Evolutionary conservation across 2,329 filamentous ascomycete genomes (phyloP), one percentile per base, ranked within the genome.

Genomic region (Amauroascus verrucosus): DNA sequence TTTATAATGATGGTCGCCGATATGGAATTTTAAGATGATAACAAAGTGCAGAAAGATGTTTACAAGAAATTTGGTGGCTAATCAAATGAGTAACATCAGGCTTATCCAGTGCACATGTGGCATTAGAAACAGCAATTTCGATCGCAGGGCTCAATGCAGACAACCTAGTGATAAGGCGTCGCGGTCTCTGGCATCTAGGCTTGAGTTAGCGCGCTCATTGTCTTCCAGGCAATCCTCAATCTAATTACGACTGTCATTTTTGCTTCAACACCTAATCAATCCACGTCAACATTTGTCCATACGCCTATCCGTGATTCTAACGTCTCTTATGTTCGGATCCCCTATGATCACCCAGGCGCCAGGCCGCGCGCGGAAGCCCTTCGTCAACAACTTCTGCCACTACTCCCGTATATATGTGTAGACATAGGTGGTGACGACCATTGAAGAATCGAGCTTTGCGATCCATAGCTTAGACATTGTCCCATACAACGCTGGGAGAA

Each of bases 391-490:
- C 82, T 62, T 88, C 81, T 1, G 77, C 78, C 0, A 86, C 73
- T 0, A 81, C 76, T 18, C 77, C 75, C n/a, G n/a, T 55, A 88
- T 85, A 64, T 88, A 88, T 0, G 82, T 86, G 65, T 84, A 86
- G 0, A 76, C 71, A 54, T 85, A 81, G 0, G 80, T 84, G 0
- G 80, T 84, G 16, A 77, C 80, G 1, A 85, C 79, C 57, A 79
- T 71, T 1, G 74, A 77, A 0, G 78, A 67, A 63, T 86, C 81
- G 53, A 87, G 84, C 52, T 78, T 77, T 1, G 83, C 82, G 1
- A 88, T 77, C 84, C 83, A 88, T 16, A 86, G 72, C 61, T 87
- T 87, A 47, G 77, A 78, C 0, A 88, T 74, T 0, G 84, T 88
- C 32, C 68, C 67, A 61, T 87, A 86, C 0, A 88, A 70, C 0